Evolutionary conservation across 148 eudicot species (phyloP).

Genomic region (Diospyros lotus): DNA sequence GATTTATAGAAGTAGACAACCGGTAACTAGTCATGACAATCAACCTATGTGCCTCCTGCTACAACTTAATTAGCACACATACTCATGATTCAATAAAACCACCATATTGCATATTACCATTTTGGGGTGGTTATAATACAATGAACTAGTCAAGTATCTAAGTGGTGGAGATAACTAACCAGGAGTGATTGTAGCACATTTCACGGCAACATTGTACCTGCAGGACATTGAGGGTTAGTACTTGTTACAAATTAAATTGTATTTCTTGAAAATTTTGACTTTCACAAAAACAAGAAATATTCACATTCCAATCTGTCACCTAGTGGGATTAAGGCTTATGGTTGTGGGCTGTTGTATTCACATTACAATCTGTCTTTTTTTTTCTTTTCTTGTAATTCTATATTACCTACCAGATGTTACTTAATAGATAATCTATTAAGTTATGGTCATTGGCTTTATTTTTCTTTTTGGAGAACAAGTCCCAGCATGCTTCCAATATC

Average conservation of each 20-base stretch:
- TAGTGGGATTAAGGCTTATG: no score
- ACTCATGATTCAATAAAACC: background rate
- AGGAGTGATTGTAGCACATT: constrained; percentile 80
- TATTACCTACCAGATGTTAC: background rate
- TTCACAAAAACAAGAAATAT: no score
- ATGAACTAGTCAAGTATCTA: background rate
- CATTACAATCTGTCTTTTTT: background rate
- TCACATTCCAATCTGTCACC: no score
- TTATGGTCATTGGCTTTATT: background rate
- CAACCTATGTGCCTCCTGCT: background rate
- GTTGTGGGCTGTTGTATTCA: no score
- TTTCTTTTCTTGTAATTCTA: background rate
- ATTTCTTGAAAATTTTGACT: no score
- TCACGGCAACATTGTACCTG: constrained; percentile 81
- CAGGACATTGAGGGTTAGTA: background rate
- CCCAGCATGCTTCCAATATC: background rate
- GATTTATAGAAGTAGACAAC: no score
- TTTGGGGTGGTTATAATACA: background rate
- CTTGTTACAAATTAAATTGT: no score
- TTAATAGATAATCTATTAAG: background rate
- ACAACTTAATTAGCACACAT: constrained; percentile 1
- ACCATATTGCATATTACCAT: background rate
- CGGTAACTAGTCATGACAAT: background rate
- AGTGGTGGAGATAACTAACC: constrained; percentile 33
- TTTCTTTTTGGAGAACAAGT: background rate